phyloP scores from a whole-genome alignment of 768 basidiomycete species.

The Suillus subaureus region DNA sequence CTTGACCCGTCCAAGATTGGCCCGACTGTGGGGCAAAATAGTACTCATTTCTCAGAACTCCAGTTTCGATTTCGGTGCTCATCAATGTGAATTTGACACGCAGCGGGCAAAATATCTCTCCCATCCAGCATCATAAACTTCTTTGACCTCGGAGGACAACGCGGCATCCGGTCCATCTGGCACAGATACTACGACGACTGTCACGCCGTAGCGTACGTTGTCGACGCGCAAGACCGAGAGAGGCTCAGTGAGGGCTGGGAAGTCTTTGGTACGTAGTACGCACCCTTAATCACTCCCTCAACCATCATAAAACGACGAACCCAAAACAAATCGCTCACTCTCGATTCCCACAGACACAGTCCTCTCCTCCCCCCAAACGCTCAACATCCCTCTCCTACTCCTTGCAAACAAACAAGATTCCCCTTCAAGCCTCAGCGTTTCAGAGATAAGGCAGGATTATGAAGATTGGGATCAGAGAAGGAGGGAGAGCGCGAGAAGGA shows the following conservation, averaged over 20 bases:
- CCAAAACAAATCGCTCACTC: slow-evolving; percentile 10
- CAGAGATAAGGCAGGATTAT: slow-evolving; percentile 89
- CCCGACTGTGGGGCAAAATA: slow-evolving; percentile 97
- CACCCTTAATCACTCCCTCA: neutral
- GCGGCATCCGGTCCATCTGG: slow-evolving; percentile 94
- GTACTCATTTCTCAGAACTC: slow-evolving; percentile 46
- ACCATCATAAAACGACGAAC: slow-evolving; percentile 15
- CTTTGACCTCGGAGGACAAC: slow-evolving; percentile 96
- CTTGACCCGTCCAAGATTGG: slow-evolving; percentile 92
- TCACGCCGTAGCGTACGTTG: slow-evolving; percentile 94
- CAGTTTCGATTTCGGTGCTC: neutral
- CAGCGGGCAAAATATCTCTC: slow-evolving; percentile 91
- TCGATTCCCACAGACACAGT: slow-evolving; percentile 61
- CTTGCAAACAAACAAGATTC: slow-evolving; percentile 97
- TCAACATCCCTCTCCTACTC: slow-evolving; percentile 87
- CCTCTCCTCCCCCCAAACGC: slow-evolving; percentile 85
- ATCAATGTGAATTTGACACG: too few relatives aligned
- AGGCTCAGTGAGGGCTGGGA: slow-evolving; percentile 94
- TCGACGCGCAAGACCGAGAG: slow-evolving; percentile 91
- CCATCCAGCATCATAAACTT: slow-evolving; percentile 85
- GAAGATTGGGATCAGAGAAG: slow-evolving; percentile 84
- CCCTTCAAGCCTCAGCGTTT: slow-evolving; percentile 76
- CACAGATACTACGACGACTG: slow-evolving; percentile 94
- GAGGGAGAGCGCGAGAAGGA: slow-evolving; percentile 62
- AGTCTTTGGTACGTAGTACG: slow-evolving; percentile 82